Evolutionary conservation across 257 asterid species (phyloP).

Genomic region (Salvia miltiorrhiza): DNA sequence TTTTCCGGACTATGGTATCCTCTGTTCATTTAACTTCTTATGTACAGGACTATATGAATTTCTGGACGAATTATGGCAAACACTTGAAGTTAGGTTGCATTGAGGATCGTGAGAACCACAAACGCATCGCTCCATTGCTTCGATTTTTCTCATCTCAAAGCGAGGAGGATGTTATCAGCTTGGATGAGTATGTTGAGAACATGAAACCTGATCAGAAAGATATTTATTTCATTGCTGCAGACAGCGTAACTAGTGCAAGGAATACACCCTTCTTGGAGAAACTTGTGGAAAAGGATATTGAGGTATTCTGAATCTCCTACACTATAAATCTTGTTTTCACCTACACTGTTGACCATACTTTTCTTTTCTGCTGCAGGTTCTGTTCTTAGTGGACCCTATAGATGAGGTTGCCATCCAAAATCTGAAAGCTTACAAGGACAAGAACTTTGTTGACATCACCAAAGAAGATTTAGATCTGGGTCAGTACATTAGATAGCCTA

Average conservation of each 20-base stretch:
- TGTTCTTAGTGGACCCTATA: conserved; percentile 89
- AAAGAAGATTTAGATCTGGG: conserved; percentile 98
- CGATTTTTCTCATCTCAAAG: conserved; percentile 94
- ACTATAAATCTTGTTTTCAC: not conserved
- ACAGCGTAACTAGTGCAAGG: conserved; percentile 85
- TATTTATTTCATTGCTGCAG: conserved; percentile 85
- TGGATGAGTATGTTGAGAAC: conserved; percentile 92
- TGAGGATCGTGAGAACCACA: conserved; percentile 97
- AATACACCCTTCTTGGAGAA: conserved; percentile 95
- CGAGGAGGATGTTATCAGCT: conserved; percentile 72
- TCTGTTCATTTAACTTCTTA: conserved; percentile 11
- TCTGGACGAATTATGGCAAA: conserved; percentile 94
- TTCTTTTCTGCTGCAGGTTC: conserved; percentile 48
- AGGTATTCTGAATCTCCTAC: conserved; percentile 41
- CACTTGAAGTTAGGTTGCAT: conserved; percentile 89
- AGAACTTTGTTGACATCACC: conserved; percentile 85
- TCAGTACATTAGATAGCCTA: conserved; percentile 35
- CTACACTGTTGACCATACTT: not conserved
- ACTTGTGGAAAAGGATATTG: conserved; percentile 83
- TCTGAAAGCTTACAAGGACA: conserved; percentile 82
- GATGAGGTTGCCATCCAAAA: conserved; percentile 93
- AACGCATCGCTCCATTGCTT: conserved; percentile 89
- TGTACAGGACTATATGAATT: conserved; percentile 74
- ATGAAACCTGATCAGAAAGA: conserved; percentile 92
- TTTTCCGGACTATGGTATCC: not conserved